Base-by-base conservation (phyloP, 2,329 filamentous ascomycete species). In the Penicillium sp. region DNA sequence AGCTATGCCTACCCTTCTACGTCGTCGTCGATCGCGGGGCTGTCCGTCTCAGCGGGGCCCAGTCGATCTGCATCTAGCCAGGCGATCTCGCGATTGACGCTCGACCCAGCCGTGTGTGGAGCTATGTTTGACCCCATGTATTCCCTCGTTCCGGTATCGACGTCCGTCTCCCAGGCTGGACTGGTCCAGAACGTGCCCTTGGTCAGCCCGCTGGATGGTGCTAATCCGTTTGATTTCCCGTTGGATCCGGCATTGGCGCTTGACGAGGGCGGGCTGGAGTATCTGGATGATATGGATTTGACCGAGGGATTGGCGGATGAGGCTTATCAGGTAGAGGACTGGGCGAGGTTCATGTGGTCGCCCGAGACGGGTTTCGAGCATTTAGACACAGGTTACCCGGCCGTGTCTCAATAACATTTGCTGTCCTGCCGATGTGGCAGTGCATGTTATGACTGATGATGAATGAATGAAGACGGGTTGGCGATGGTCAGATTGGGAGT, bases 261-360 rank as follows among this genome's bases (percentile, higher is more conserved):
- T 2, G 54, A 58, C 12, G 61, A 62, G n/a, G 34, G 28, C 7
- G 14, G 48, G 1, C 7, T 68, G 51, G 56, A 55, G 0, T 67
- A 63, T 56, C 52, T 65, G 58, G 58, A 63, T 14, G 62, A 63
- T 42, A 62, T 69, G 52, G 65, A 67, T 59, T 8, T 66, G 12
- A 60, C 59, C 1, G 63, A 60, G 34, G 62, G 62, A 2, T 42
- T 69, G 53, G 39, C 60, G 15, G 67, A 67, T 20, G 65, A 66
- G 4, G 48, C 58, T 12, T 69, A 67, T 22, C 61, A 64, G 51
- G 65, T 69, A 12, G 65, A 69, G 50, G 67, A 69, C 58, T 69
- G 67, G 67, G 67, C 67, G 10, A 54, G 67, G 41, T 69, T 67
- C 57, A 67, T 69, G 64, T 69, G 65, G 65, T 67, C 67, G 25